phyloP scores from a whole-genome alignment of 345 rosid genomes.

The Gossypium australe region DNA sequence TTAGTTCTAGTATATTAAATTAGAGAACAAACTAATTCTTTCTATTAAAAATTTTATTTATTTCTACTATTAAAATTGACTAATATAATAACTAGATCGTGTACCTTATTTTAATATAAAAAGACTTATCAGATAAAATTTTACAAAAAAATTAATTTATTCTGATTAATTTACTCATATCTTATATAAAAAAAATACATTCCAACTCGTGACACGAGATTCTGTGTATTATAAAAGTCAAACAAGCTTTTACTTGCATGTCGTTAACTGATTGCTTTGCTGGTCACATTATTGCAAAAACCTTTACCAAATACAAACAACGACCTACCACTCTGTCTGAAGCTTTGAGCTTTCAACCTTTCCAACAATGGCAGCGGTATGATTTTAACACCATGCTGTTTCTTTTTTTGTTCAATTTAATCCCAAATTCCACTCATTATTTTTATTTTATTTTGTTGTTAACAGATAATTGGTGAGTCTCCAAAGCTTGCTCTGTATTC shows the following conservation, averaged over 20 bases:
- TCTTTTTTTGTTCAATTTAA: not conserved
- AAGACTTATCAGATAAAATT: rapidly evolving
- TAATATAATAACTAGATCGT: too few relatives aligned
- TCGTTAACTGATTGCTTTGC: too few relatives aligned
- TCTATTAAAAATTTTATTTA: too few relatives aligned
- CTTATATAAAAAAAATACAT: too few relatives aligned
- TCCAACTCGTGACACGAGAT: too few relatives aligned
- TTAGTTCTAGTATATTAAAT: rapidly evolving
- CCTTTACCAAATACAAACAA: not conserved
- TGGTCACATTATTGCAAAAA: too few relatives aligned
- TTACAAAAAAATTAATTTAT: too few relatives aligned
- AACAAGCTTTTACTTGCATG: too few relatives aligned
- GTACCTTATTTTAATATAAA: too few relatives aligned
- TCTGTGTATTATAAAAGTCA: too few relatives aligned
- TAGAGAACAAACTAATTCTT: rapidly evolving
- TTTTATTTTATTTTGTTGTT: not conserved
- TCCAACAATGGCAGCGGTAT: not conserved
- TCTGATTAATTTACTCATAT: too few relatives aligned
- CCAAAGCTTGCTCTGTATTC: conserved; percentile 37
- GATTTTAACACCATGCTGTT: not conserved
- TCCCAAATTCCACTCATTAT: not conserved
- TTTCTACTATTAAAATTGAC: too few relatives aligned
- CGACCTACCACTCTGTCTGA: not conserved
- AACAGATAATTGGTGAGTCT: conserved; percentile 13
- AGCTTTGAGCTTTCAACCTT: not conserved